Evolutionary conservation across 306 rosid species (phyloP).

Genomic region (Abrus pulchellus): DNA sequence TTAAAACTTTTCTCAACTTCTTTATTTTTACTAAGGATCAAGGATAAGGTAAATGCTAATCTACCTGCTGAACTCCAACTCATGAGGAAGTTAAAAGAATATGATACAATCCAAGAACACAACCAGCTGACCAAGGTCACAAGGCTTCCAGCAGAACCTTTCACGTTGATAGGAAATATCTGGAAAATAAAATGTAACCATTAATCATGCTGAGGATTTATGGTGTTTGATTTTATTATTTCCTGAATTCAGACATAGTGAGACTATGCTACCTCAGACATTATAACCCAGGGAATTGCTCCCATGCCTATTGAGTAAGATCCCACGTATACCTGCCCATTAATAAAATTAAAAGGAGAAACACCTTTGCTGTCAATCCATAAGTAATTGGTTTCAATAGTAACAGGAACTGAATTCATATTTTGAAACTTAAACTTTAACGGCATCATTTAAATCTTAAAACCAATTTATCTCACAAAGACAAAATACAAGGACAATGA

Average conservation of each 20-base stretch:
- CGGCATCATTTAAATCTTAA: constrained; percentile 9
- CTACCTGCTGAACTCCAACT: constrained; percentile 85
- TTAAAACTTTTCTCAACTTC: not conserved
- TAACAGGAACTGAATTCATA: not conserved
- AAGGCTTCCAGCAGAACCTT: constrained; percentile 88
- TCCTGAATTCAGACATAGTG: not conserved
- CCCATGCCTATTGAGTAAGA: constrained; percentile 89
- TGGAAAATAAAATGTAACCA: constrained; percentile 43
- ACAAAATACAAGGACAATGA: constrained; percentile 11
- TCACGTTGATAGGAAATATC: constrained; percentile 85
- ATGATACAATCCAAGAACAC: constrained; percentile 77
- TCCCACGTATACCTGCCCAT: constrained; percentile 72
- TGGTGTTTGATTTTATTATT: not conserved
- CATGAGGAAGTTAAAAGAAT: constrained; percentile 75
- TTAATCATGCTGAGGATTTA: constrained; percentile 23
- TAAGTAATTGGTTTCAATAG: not conserved
- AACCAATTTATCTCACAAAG: constrained; percentile 31
- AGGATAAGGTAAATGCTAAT: not conserved
- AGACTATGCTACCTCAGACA: constrained; percentile 77
- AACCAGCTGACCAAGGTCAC: constrained; percentile 72
- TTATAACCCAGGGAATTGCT: constrained; percentile 95
- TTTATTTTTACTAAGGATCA: not conserved
- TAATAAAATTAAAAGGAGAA: not conserved
- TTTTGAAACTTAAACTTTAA: not conserved
- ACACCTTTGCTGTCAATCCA: constrained; percentile 21